Conservation (phyloP, 306 rosid genomes). For the Fagus sylvatica region DNA sequence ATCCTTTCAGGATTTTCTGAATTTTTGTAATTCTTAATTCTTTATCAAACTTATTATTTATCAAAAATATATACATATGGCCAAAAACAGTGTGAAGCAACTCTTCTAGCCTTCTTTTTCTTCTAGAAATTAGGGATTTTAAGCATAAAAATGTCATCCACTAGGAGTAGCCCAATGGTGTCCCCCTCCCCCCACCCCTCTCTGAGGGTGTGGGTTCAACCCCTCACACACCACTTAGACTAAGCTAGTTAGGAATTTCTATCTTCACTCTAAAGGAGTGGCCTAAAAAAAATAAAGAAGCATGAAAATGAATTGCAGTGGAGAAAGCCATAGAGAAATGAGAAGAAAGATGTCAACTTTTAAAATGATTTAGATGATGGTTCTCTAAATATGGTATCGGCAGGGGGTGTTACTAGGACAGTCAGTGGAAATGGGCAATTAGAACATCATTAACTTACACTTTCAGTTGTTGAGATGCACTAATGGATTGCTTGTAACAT, state of each 20-base stretch:
- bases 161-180: too few species aligned
- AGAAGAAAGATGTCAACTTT: not conserved
- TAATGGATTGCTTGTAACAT: not conserved
- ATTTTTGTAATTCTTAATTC: too few species aligned
- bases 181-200: too few species aligned
- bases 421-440: not conserved
- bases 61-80: not conserved
- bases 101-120: not conserved
- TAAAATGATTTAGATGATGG: not conserved
- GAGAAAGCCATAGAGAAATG: not conserved
- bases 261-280: too few species aligned
- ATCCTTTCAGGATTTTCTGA: too few species aligned
- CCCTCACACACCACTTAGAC: too few species aligned
- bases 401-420: not conserved
- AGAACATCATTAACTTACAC: not conserved
- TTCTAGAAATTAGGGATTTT: not conserved
- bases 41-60: too few species aligned
- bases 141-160: not conserved
- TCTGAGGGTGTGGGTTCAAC: too few species aligned
- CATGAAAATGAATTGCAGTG: not conserved
- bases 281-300: too few species aligned
- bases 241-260: too few species aligned
- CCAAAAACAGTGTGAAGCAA: not conserved
- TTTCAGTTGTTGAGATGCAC: constrained; percentile 10
- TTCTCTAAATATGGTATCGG: not conserved